A percentile compares a stretch with the other conserved stretches of the same genome.
These are phyloP conservation scores for Leishmania mexicana DNA, from an alignment of 208 protist species.

Conservation along the genomic window DNA sequence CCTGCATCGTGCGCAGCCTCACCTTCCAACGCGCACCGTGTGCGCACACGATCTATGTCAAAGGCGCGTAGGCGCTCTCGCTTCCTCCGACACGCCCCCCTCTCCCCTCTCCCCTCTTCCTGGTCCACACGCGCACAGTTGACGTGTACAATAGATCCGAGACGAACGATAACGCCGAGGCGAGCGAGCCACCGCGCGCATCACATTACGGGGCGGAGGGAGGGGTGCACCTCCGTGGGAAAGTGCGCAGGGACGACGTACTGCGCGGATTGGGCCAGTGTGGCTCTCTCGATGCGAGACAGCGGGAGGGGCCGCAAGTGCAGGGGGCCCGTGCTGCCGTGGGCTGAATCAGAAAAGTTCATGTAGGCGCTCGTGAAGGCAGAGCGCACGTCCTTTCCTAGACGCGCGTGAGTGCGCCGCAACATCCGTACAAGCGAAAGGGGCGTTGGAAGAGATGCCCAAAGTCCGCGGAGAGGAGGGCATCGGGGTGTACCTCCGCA, in stretches of 20 bases:
- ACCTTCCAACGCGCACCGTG: too few species aligned
- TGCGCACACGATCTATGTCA: too few species aligned
- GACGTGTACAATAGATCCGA: too few species aligned
- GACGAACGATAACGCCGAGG: too few species aligned
- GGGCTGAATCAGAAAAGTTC: background rate
- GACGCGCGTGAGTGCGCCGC: background rate
- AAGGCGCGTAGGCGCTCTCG: too few species aligned
- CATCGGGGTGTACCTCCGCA: constrained; percentile 80
- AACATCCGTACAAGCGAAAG: background rate
- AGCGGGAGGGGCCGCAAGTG: background rate
- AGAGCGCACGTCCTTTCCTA: background rate
- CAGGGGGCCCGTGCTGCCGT: background rate
- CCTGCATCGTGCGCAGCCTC: too few species aligned
- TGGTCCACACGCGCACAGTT: background rate
- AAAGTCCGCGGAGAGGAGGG: constrained; percentile 41
- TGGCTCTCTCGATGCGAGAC: background rate
- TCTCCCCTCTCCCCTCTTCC: background rate
- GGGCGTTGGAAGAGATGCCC: background rate
- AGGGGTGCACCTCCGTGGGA: background rate
- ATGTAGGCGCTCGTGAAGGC: background rate
- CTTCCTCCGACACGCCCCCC: too few species aligned
- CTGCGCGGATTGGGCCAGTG: background rate
- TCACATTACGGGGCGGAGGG: background rate
- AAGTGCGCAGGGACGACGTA: background rate
- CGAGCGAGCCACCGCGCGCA: background rate